Conservation (phyloP, 2,329 filamentous ascomycete genomes). For the Fusarium subtropicale region DNA sequence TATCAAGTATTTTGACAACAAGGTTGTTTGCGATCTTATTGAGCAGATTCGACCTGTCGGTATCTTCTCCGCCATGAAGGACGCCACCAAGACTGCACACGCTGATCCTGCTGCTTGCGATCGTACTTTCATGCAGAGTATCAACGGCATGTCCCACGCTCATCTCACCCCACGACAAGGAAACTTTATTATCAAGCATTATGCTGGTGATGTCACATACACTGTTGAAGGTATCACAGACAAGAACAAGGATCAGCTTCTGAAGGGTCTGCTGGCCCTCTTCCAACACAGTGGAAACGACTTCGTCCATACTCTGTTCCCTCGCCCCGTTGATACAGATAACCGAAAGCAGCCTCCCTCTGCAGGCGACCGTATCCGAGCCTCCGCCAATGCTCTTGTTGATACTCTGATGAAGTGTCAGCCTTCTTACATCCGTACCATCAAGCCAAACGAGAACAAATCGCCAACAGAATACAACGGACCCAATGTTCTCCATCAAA, state of each 20-base stretch:
- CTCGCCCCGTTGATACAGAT: slow-evolving; percentile 92
- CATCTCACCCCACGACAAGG: slow-evolving; percentile 94
- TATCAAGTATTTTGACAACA: slow-evolving; percentile 99
- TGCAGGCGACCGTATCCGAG: slow-evolving; percentile 94
- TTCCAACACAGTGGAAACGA: slow-evolving; percentile 84
- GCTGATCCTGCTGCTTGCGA: slow-evolving; percentile 95
- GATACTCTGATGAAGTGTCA: slow-evolving; percentile 97
- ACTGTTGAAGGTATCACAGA: slow-evolving; percentile 97
- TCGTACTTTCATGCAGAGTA: slow-evolving; percentile 91
- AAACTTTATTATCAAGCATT: slow-evolving; percentile 98
- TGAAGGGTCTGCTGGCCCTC: slow-evolving; percentile 92
- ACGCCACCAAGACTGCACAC: slow-evolving; percentile 98
- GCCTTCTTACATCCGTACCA: slow-evolving; percentile 97
- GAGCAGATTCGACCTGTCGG: slow-evolving; percentile 91
- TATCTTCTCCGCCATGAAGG: slow-evolving; percentile 95
- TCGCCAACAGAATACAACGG: slow-evolving; percentile 92
- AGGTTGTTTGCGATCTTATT: slow-evolving; percentile 97
- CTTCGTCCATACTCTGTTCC: slow-evolving; percentile 91
- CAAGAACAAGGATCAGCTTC: slow-evolving; percentile 97
- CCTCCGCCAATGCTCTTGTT: slow-evolving; percentile 93
- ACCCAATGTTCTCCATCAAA: slow-evolving; percentile 94
- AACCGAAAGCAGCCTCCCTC: slow-evolving; percentile 94
- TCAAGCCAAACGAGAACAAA: slow-evolving; percentile 99
- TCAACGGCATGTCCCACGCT: slow-evolving; percentile 90
- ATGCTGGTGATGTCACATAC: slow-evolving; percentile 96